Conservation (phyloP, 768 basidiomycete genomes). For the Suillus alpinus region DNA sequence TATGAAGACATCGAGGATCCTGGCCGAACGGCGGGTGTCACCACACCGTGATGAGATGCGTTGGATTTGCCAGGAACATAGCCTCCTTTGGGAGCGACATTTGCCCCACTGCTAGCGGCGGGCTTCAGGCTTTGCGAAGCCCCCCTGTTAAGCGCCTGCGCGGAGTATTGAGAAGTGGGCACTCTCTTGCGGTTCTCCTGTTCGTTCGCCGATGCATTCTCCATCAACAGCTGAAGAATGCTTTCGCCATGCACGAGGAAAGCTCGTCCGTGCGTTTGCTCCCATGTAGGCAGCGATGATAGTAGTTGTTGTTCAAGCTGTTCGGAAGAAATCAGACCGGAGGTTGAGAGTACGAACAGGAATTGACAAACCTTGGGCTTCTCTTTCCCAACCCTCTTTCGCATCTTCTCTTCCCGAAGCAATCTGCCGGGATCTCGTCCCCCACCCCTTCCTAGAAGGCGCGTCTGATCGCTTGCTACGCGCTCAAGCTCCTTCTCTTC, state of each 20-base stretch:
- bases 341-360: background rate
- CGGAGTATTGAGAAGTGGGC: conserved; percentile 32
- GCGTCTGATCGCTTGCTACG: conserved; percentile 75
- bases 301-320: conserved; percentile 91
- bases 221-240: conserved; percentile 75
- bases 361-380: conserved; percentile 76
- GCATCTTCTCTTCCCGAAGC: conserved; percentile 94
- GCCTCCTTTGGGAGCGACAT: conserved; percentile 8
- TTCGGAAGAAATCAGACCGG: background rate
- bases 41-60: conserved; percentile 29
- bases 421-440: conserved; percentile 80
- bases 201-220: conserved; percentile 64
- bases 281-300: conserved; percentile 79
- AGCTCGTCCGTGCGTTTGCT: conserved; percentile 63
- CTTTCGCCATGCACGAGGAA: conserved; percentile 87
- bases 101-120: conserved; percentile 5
- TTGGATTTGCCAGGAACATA: conserved; percentile 31
- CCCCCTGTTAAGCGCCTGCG: conserved; percentile 24
- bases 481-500: conserved; percentile 88
- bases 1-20: conserved; percentile 41
- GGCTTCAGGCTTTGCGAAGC: conserved; percentile 30
- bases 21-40: conserved; percentile 65
- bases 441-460: conserved; percentile 73
- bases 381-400: conserved; percentile 88
- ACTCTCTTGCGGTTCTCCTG: conserved; percentile 77